These are phyloP conservation scores for Marsdenia floribunda DNA, from an alignment of 257 asterid species.

Conservation along the genomic window DNA sequence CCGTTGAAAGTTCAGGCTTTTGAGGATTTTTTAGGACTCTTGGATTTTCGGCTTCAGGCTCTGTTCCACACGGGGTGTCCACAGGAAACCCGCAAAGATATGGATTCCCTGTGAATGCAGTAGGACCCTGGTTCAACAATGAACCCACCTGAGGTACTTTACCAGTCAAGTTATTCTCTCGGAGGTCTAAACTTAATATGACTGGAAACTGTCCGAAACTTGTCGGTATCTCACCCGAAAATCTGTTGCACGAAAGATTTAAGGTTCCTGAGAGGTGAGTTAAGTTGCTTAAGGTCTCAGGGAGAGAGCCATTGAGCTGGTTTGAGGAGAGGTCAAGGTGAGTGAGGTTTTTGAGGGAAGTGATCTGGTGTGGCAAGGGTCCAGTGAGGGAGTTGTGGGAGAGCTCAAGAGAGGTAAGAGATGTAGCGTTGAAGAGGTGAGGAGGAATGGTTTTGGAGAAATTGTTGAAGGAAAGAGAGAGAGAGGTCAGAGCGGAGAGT, in stretches of 20 bases:
- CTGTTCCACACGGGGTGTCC: constrained; percentile 39
- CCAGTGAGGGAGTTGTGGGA: constrained; percentile 68
- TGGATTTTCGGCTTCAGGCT: constrained; percentile 62
- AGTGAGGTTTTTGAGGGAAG: constrained; percentile 46
- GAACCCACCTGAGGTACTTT: constrained; percentile 84
- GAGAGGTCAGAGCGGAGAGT: constrained; percentile 44
- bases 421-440: constrained; percentile 40
- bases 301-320: constrained; percentile 62
- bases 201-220: constrained; percentile 75
- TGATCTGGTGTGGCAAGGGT: constrained; percentile 58
- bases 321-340: constrained; percentile 79
- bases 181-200: constrained; percentile 70
- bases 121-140: constrained; percentile 88
- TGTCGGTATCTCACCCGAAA: constrained; percentile 74
- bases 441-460: constrained; percentile 37
- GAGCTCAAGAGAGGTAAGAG: constrained; percentile 50
- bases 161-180: constrained; percentile 67
- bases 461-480: constrained; percentile 35
- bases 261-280: constrained; percentile 64
- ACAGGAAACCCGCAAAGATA: constrained; percentile 89
- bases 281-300: constrained; percentile 45
- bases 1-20: constrained; percentile 30
- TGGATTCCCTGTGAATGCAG: constrained; percentile 84
- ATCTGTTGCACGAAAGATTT: constrained; percentile 65
- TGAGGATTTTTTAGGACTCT: constrained; percentile 41